Evolutionary conservation across 108 stramenopile genomes (phyloP).

Genomic region (Cylindrotheca fusiformis): DNA sequence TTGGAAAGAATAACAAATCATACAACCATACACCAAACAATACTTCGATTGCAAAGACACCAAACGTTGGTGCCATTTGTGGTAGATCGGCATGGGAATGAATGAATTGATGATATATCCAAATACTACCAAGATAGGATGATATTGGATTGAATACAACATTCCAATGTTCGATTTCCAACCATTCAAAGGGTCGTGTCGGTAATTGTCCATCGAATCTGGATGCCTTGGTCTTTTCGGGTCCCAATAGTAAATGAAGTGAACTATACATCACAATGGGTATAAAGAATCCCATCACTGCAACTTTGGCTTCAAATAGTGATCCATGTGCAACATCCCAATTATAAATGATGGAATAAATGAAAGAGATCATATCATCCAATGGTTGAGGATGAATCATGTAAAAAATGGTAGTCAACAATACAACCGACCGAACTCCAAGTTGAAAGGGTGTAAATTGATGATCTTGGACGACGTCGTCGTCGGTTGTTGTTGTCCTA

Average conservation of each 20-base stretch:
- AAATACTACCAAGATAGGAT: conserved; percentile 33
- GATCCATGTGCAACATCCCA: conserved; percentile 15
- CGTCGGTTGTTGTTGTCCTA: too few relatives aligned
- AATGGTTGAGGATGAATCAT: conserved; percentile 14
- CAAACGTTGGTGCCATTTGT: conserved; percentile 28
- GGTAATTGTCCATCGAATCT: conserved; percentile 25
- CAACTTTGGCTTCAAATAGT: conserved; percentile 30
- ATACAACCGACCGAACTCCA: background rate
- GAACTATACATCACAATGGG: conserved; percentile 11
- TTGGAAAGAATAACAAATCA: conserved; percentile 30
- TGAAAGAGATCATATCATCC: conserved; percentile 2
- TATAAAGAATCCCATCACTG: conserved; percentile 21
- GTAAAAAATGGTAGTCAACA: conserved; percentile 5
- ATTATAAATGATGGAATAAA: conserved; percentile 16
- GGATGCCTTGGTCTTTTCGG: conserved; percentile 9
- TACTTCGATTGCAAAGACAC: conserved; percentile 21
- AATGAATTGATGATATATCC: conserved; percentile 25
- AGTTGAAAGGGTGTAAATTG: conserved; percentile 27
- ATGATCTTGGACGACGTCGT: too few relatives aligned
- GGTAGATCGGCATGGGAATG: conserved; percentile 25
- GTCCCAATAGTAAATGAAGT: conserved; percentile 17
- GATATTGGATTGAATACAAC: conserved; percentile 35
- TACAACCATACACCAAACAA: conserved; percentile 29
- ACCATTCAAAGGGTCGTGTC: conserved; percentile 20
- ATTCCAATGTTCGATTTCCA: conserved; percentile 7